A percentile compares a stretch with the other conserved stretches of the same genome.
Evolutionary conservation across 2,329 filamentous ascomycete genomes (phyloP).

Genomic region (Falciphora oryzae): DNA sequence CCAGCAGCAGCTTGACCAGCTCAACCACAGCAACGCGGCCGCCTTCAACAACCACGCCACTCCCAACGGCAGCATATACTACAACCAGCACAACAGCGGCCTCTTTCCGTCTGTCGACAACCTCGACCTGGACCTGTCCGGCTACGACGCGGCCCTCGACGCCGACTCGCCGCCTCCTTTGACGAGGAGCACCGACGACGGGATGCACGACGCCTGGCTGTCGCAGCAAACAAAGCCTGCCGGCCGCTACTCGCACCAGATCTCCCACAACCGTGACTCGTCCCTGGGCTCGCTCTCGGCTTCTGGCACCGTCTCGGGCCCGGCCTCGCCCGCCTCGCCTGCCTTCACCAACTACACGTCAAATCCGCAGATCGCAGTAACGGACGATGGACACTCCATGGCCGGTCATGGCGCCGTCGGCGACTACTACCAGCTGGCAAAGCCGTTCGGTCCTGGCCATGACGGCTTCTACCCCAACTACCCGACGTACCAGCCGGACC

Average conservation of each 20-base stretch:
- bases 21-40: neutral
- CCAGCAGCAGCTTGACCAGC: constrained; percentile 1
- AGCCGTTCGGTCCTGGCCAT: constrained; percentile 27
- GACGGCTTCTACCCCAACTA: constrained; percentile 36
- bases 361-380: constrained; percentile 48
- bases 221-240: constrained; percentile 3
- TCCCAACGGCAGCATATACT: neutral
- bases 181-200: constrained; percentile 5
- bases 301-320: constrained; percentile 54
- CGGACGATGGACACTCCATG: constrained; percentile 31
- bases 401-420: constrained; percentile 15
- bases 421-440: constrained; percentile 46
- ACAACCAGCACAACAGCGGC: constrained; percentile 3
- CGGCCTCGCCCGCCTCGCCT: constrained; percentile 51
- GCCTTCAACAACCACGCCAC: neutral
- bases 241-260: neutral
- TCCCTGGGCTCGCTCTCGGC: constrained; percentile 57
- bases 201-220: constrained; percentile 6
- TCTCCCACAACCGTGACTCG: constrained; percentile 51
- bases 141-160: constrained; percentile 6
- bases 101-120: neutral
- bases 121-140: constrained; percentile 3
- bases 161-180: constrained; percentile 6
- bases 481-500: constrained; percentile 31
- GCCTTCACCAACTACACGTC: constrained; percentile 40